These are phyloP conservation scores for Trametes cingulata DNA, from an alignment of 768 basidiomycete species.

Conservation along the genomic window DNA sequence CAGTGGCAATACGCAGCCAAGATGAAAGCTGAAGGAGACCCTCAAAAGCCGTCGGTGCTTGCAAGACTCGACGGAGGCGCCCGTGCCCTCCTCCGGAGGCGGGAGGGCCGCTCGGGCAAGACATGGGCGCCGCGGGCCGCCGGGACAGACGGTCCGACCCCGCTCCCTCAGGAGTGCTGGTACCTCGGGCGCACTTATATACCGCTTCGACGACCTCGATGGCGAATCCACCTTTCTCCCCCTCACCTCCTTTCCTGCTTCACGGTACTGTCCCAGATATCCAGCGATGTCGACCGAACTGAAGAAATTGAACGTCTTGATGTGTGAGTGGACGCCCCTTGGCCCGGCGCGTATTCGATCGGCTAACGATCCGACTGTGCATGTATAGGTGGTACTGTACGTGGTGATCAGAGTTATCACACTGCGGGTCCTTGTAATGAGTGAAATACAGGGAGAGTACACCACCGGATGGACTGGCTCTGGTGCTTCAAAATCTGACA, in stretches of 20 bases:
- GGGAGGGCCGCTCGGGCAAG: neutral
- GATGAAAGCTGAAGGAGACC: neutral
- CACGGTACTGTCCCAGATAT: neutral
- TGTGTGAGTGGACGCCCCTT: constrained; percentile 58
- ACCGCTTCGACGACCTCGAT: constrained; percentile 4
- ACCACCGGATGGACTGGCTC: constrained; percentile 93
- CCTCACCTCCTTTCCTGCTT: neutral
- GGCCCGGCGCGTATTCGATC: constrained; percentile 27
- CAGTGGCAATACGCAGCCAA: no score
- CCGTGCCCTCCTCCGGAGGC: neutral
- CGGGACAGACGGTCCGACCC: constrained; percentile 6
- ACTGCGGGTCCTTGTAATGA: no score
- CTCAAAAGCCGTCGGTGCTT: no score
- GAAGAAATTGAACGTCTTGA: constrained; percentile 66
- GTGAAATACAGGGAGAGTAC: constrained; percentile 67
- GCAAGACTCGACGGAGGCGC: neutral
- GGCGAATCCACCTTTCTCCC: constrained; percentile 3
- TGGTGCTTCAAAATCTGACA: constrained; percentile 93
- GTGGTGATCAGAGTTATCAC: constrained; percentile 16
- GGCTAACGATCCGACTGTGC: constrained; percentile 19
- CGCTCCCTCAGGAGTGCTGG: neutral
- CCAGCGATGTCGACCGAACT: constrained; percentile 43
- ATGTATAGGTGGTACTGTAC: constrained; percentile 51
- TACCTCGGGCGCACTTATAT: constrained; percentile 12
- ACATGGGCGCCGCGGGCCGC: neutral